These are phyloP conservation scores for Xylaria digitata DNA, from an alignment of 2,329 filamentous ascomycete genomes.

Conservation along the genomic window DNA sequence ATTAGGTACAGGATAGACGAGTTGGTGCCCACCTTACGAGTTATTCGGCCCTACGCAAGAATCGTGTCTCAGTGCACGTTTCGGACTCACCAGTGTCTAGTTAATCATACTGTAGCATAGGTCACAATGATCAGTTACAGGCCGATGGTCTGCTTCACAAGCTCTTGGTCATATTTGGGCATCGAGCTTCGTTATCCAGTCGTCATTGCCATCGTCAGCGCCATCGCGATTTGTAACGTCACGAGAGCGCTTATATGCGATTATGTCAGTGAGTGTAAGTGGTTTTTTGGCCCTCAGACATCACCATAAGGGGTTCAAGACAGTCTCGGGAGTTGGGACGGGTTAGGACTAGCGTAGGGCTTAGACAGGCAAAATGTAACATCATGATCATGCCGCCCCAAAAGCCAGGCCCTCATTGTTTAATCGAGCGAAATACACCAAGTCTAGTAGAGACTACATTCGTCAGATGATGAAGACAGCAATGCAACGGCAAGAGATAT, in stretches of 20 bases:
- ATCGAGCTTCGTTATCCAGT: background rate
- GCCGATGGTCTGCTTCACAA: background rate
- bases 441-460: background rate
- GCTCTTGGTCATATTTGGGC: constrained; percentile 4
- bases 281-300: background rate
- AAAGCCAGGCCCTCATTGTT: constrained; percentile 12
- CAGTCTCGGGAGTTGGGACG: constrained; percentile 21
- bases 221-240: background rate
- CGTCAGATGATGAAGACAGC: background rate
- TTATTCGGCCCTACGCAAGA: constrained; percentile 47
- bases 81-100: constrained; percentile 17
- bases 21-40: constrained; percentile 40
- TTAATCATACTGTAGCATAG: constrained; percentile 11
- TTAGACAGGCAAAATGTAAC: constrained; percentile 21
- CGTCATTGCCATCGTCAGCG: background rate
- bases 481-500: background rate
- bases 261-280: constrained; percentile 8
- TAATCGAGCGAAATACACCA: background rate
- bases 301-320: constrained; percentile 2
- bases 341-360: constrained; percentile 28
- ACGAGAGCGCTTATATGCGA: constrained; percentile 3
- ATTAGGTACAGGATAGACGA: constrained; percentile 19
- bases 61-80: constrained; percentile 44
- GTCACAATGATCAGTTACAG: constrained; percentile 12
- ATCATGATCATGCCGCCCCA: constrained; percentile 6